Percentiles rank a stretch among this genome's conserved stretches.
Evolutionary conservation across 805 yeast genomes (phyloP).

Genomic region (Teunomyces kruisii): DNA sequence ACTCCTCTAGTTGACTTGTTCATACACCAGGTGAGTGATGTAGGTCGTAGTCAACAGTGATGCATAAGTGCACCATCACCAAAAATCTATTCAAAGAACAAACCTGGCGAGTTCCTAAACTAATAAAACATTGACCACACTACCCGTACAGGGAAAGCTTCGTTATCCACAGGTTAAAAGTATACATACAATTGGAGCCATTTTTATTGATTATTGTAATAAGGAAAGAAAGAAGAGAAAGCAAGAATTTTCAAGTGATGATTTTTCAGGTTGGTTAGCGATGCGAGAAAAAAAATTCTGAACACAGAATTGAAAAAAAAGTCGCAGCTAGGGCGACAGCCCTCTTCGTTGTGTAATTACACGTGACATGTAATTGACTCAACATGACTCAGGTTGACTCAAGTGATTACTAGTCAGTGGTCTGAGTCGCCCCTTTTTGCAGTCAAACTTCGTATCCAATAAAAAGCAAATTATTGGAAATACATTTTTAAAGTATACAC

Average conservation of each 20-base stretch:
- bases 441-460: not conserved
- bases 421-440: not conserved
- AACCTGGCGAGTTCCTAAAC: slow-evolving; percentile 2
- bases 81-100: slow-evolving; percentile 1
- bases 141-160: slow-evolving; percentile 42
- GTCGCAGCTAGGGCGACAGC: not conserved
- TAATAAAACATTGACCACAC: slow-evolving; percentile 6
- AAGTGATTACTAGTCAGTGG: slow-evolving; percentile 1
- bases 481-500: not conserved
- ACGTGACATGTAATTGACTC: not conserved
- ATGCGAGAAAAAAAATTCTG: not conserved
- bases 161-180: slow-evolving; percentile 16
- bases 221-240: slow-evolving; percentile 6
- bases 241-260: not conserved
- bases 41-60: not conserved
- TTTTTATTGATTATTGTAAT: slow-evolving; percentile 33
- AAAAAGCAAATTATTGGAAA: not conserved
- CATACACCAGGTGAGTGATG: not conserved
- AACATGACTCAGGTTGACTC: slow-evolving; percentile 7
- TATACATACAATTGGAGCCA: slow-evolving; percentile 92
- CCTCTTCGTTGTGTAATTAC: too few relatives aligned
- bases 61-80: not conserved
- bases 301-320: not conserved
- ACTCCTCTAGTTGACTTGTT: slow-evolving; percentile 3
- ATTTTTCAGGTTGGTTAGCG: not conserved